Evolutionary conservation across 2,329 filamentous ascomycete genomes (phyloP).

Genomic region (Cercospora janseana): DNA sequence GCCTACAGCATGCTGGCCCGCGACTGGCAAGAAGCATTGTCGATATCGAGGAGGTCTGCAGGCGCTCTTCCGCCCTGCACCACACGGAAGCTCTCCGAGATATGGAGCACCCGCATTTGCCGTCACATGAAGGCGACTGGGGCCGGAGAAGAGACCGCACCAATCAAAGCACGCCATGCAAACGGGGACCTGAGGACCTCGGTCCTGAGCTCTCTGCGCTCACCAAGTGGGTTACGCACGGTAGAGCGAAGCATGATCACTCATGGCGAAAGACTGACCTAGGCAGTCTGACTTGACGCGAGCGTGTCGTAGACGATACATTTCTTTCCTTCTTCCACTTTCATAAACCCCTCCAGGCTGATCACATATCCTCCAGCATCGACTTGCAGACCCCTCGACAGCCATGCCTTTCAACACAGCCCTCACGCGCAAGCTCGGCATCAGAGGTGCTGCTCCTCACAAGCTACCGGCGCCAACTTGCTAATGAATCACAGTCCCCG

Average conservation of each 20-base stretch:
- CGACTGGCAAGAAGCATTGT: too few species aligned
- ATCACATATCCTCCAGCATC: not conserved
- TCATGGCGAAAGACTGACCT: constrained; percentile 3
- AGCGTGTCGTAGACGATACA: constrained; percentile 9
- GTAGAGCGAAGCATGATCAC: constrained; percentile 11
- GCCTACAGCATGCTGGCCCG: too few species aligned
- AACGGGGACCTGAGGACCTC: constrained; percentile 15
- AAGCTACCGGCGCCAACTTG: constrained; percentile 3
- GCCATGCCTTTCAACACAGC: constrained; percentile 64
- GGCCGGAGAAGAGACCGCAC: constrained; percentile 2
- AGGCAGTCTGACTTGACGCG: not conserved
- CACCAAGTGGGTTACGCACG: constrained; percentile 2
- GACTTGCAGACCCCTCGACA: not conserved
- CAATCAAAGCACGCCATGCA: not conserved
- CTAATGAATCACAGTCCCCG: constrained; percentile 58
- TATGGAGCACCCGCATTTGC: constrained; percentile 9
- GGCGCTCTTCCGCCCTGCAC: too few species aligned
- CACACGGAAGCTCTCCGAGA: too few species aligned
- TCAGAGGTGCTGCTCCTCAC: constrained; percentile 40
- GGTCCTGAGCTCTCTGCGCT: constrained; percentile 7
- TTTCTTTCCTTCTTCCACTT: not conserved
- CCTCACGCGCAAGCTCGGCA: constrained; percentile 61
- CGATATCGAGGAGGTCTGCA: too few species aligned
- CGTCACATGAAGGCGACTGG: constrained; percentile 14
- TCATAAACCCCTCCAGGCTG: not conserved